These are phyloP conservation scores for Skeletonema costatum DNA, from an alignment of 108 stramenopile species.

Conservation along the genomic window DNA sequence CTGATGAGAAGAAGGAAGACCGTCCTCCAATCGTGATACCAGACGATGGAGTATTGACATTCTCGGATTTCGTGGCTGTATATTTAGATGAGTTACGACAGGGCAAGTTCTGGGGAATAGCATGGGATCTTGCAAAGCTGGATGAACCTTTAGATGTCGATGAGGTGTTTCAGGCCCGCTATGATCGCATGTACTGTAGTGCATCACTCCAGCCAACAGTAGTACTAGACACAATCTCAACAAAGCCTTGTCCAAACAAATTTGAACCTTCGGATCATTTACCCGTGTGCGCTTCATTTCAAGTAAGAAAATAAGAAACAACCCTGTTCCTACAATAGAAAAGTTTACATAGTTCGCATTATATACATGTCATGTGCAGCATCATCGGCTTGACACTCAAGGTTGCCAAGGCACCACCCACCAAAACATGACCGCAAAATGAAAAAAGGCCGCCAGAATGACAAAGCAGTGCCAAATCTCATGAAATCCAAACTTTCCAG, in stretches of 20 bases:
- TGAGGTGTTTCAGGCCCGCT: constrained; percentile 79
- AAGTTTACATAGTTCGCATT: background rate
- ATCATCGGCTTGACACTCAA: constrained; percentile 9
- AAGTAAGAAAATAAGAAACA: constrained; percentile 1
- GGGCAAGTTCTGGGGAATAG: constrained; percentile 96
- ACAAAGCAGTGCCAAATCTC: constrained; percentile 84
- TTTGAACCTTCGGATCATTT: constrained; percentile 91
- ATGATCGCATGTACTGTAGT: constrained; percentile 88
- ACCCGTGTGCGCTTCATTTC: constrained; percentile 84
- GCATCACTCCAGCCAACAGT: constrained; percentile 54
- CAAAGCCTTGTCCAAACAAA: constrained; percentile 73
- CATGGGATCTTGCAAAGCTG: constrained; percentile 82
- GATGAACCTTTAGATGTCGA: constrained; percentile 77
- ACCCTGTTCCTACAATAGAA: background rate
- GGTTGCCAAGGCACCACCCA: constrained; percentile 65
- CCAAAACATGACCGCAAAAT: constrained; percentile 75
- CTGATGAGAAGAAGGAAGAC: constrained; percentile 38
- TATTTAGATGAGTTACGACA: constrained; percentile 79
- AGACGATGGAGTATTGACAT: constrained; percentile 57
- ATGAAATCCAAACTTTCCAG: constrained; percentile 82
- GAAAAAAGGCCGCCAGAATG: constrained; percentile 61
- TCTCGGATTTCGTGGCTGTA: constrained; percentile 72
- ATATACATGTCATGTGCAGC: background rate
- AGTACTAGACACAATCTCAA: constrained; percentile 62
- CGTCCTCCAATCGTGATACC: constrained; percentile 60